Base-by-base conservation (phyloP, 768 basidiomycete genomes). In the Pisolithus tinctorius region DNA sequence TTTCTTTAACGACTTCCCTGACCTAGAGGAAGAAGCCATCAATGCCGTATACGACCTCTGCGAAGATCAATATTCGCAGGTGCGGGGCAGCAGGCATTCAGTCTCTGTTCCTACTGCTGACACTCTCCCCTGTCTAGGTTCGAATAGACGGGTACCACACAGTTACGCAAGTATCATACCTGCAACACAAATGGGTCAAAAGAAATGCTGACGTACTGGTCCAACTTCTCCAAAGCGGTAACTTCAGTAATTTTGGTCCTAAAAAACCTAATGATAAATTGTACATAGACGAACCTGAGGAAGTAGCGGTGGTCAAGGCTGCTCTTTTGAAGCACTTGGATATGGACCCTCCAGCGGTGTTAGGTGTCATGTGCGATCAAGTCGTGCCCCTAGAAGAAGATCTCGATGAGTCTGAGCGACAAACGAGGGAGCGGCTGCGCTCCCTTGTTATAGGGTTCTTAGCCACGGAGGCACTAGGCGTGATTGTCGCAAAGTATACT, bases 41-140 rank as follows among this genome's bases (percentile, higher is more conserved):
- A 83, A 88, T 58, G 82, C 83, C n/a, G 76, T 88, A 11, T 88
- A 87, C 58, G 86, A 88, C 67, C 68, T 88, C 0, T 88, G 86
- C 61, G 86, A 88, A 63, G 86, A 88, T 69, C 77, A 77, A 45
- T 75, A 76, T 37, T 57, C 74, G 11, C 69, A 69, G 55, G 84
- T 84, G 56, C 40, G 72, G 52, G 48, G 17, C 17, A 40, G 31
- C 14, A 40, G 41, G 55, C 47, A 37, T 56, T 51, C 44, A 30
- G 47, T 31, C 17, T 42, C 27, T 44, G 41, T 52, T 51, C 46
- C 34, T 20, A 23, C 49, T 52, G 56, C 20, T 58, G 34, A 34
- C 34, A 14, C 14, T 26, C 43, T 8, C 17, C 14, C 46, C 25
- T 29, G 39, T 52, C 8, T 52, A 86, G 84, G 83, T 87, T 13